Evolutionary conservation across 2,329 filamentous ascomycete genomes (phyloP), one percentile per base, ranked within the genome.

Genomic region (Bisporella sp.): DNA sequence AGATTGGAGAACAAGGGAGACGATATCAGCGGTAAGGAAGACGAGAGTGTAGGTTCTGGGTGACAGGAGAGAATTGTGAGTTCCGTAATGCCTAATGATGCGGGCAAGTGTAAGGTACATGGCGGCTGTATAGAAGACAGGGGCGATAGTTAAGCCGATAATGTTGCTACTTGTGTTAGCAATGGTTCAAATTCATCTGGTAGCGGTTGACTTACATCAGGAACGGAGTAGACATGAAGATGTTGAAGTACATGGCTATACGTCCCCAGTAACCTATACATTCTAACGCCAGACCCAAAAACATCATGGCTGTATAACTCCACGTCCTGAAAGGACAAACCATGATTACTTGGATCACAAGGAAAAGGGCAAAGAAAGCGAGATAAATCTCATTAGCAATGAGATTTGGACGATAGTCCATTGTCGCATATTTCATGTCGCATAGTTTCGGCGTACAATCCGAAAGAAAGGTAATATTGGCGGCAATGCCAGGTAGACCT

Each of bases 91-190:
- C n/a, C 77, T 60, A 47, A 81, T 74, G 51, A 81, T 68, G 47
- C 79, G 75, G 41, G 78, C 77, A 4, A 66, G 68, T 42, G 81
- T 57, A 55, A 84, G 73, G 68, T 84, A 84, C 64, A 84, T 74
- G 62, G 74, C 74, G 56, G 79, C 77, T 68, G 78, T 79, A 66
- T 82, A 71, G 53, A 84, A 73, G 39, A 79, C 48, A 11, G 56
- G 56, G 5, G 51, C 56, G n/a, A 62, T 60, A 4, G 59, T 63
- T 9, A 82, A 69, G 5, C 72, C 77, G 31, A 82, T 74, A 64
- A 82, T 79, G 57, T 83, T 76, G 40, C 76, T 72, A 65, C 43
- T 57, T 45, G 9, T 29, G n/a, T 41, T 30, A 47, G n/a, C 21
- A n/a, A 21, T 5, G 28, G 4, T 44, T 30, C 40, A 12, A 41